phyloP scores from a whole-genome alignment of 2,329 filamentous ascomycete genomes.

The Aspergillus brunneoviolaceus region DNA sequence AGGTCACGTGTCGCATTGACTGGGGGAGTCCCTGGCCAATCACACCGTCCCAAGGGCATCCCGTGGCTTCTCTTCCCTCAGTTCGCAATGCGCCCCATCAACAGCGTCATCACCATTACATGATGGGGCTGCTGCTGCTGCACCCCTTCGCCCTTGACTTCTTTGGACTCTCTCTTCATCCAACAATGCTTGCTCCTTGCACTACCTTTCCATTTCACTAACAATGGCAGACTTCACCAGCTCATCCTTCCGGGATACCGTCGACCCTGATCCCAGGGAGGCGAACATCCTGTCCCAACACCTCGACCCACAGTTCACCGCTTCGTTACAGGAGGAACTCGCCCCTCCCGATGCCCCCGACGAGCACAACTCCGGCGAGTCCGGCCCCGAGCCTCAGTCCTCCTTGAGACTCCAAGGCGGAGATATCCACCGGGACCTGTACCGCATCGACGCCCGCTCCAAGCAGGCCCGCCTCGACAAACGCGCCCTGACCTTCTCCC shows the following conservation, averaged over 20 bases:
- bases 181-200: not conserved
- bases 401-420: slow-evolving; percentile 72
- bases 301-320: slow-evolving; percentile 24
- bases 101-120: not conserved
- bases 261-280: slow-evolving; percentile 13
- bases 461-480: slow-evolving; percentile 47
- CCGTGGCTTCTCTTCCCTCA: not conserved
- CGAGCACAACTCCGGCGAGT: slow-evolving; percentile 1
- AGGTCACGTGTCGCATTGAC: not conserved
- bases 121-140: not conserved
- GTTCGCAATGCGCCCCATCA: not conserved
- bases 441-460: slow-evolving; percentile 64
- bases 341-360: slow-evolving; percentile 1
- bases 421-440: slow-evolving; percentile 76
- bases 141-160: not conserved
- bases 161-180: not conserved
- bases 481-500: slow-evolving; percentile 68
- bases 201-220: not conserved
- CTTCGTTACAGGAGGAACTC: slow-evolving; percentile 18
- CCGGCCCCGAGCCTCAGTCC: slow-evolving; percentile 50
- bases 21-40: not conserved
- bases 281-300: slow-evolving; percentile 22
- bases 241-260: slow-evolving; percentile 14
- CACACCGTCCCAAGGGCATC: not conserved
- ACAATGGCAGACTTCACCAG: slow-evolving; percentile 32